Evolutionary conservation across 345 rosid genomes (phyloP), one percentile per base, ranked within the genome.

Genomic region (Citrus hindsii): DNA sequence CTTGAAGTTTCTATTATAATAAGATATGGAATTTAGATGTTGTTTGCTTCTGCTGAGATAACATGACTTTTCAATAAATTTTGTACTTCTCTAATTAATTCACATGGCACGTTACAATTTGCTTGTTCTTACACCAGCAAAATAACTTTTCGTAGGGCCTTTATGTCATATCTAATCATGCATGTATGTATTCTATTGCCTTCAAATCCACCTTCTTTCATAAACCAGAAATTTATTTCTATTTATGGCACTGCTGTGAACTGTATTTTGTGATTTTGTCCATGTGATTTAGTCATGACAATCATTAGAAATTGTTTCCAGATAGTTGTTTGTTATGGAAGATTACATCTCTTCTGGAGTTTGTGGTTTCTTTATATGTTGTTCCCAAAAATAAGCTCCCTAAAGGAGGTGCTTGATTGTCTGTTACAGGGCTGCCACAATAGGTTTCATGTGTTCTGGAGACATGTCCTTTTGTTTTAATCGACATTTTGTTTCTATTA

Each of bases 61-160:
- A 71, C 66, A 55, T 67, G 73, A 37, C 74, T 58, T 79, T 62
- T 40, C 5, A 14, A 56, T 64, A 56, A 73, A 59, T 65, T 79
- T 19, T 25, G 32, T 10, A 42, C 21, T 35, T 73, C 21, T 69
- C n/a, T 24, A 55, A 13, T 79, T 38, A 35, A 22, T 38, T 37
- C 42, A 2, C 18, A 10, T 63, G 71, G 19, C 76, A 24, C 33
- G 25, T 25, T 7, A 3, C 37, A 25, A 22, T 66, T 35, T 66
- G 70, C 16, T 66, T 66, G 70, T 22, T 66, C 48, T 66, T 62
- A 7, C 28, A 62, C 69, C 77, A 42, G 37, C 40, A 62, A 40
- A 42, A 19, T 2, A 37, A 13, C 32, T 33, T 30, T 28, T 71
- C 33, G 8, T 71, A 21, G 42, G 63, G 10, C 65, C 27, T 32